A percentile compares a stretch with the other conserved stretches of the same genome.
phyloP scores from a whole-genome alignment of 1,284 basidiomycete species.

The Papiliotrema fonsecae region DNA sequence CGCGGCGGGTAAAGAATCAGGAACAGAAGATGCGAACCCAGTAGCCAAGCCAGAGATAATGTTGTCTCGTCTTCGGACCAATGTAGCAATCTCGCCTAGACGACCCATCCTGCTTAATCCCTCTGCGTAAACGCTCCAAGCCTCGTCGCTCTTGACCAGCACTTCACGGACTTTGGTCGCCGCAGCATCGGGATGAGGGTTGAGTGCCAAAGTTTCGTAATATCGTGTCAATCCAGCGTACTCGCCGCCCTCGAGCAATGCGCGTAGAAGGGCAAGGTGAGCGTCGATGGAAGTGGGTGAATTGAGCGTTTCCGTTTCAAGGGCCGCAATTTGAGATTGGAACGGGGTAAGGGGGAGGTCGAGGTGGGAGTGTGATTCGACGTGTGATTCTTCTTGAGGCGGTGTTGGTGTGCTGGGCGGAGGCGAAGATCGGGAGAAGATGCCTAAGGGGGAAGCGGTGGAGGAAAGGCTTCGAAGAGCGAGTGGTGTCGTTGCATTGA shows the following conservation, averaged over 20 bases:
- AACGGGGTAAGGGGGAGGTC: slow-evolving; percentile 30
- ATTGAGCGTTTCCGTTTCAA: slow-evolving; percentile 34
- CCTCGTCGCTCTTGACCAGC: slow-evolving; percentile 30
- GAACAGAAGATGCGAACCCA: slow-evolving; percentile 4
- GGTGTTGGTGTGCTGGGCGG: slow-evolving; percentile 1
- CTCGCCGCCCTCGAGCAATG: slow-evolving; percentile 33
- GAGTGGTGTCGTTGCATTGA: neutral
- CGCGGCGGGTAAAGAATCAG: slow-evolving; percentile 8
- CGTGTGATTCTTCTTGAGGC: neutral
- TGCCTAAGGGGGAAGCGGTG: slow-evolving; percentile 4
- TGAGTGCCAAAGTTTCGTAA: slow-evolving; percentile 37
- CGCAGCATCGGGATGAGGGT: slow-evolving; percentile 1
- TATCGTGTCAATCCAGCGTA: slow-evolving; percentile 28
- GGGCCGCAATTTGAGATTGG: slow-evolving; percentile 35
- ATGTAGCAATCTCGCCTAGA: slow-evolving; percentile 25
- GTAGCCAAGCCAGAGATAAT: slow-evolving; percentile 2
- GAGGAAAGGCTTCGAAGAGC: neutral
- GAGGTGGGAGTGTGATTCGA: slow-evolving; percentile 1
- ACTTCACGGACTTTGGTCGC: slow-evolving; percentile 14
- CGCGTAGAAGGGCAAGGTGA: slow-evolving; percentile 34
- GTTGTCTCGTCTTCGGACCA: slow-evolving; percentile 30
- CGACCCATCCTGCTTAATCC: slow-evolving; percentile 27
- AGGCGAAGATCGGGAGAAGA: slow-evolving; percentile 11
- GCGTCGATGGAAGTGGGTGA: slow-evolving; percentile 16
- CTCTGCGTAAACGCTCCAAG: slow-evolving; percentile 32